phyloP scores from a whole-genome alignment of 805 yeast genomes.

The Candida railenensis region DNA sequence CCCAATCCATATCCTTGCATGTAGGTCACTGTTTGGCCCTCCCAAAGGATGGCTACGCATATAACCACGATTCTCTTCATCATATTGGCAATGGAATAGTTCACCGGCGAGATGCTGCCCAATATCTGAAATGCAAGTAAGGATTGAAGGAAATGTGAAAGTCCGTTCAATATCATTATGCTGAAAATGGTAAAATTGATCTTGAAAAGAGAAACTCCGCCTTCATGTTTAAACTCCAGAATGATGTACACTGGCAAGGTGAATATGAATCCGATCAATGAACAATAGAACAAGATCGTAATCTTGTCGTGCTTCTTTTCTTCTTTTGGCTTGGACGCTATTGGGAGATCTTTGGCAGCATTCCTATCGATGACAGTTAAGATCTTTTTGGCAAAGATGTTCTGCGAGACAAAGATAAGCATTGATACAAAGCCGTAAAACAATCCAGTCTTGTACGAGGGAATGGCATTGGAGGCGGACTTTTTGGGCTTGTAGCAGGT shows the following conservation, averaged over 20 bases:
- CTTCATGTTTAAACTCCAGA: conserved; percentile 43
- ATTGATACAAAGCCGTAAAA: conserved; percentile 53
- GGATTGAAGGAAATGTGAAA: conserved; percentile 70
- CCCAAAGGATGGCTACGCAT: conserved; percentile 63
- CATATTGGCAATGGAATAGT: conserved; percentile 77
- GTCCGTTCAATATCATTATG: conserved; percentile 59
- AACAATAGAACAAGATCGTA: conserved; percentile 70
- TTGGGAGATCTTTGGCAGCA: conserved; percentile 12
- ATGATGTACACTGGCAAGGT: conserved; percentile 68
- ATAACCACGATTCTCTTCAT: conserved; percentile 73
- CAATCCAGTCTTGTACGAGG: conserved; percentile 37
- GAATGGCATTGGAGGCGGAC: conserved; percentile 4
- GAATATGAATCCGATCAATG: conserved; percentile 62
- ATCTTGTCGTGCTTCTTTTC: conserved; percentile 60
- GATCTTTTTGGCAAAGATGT: conserved; percentile 75
- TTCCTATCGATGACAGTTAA: conserved; percentile 45
- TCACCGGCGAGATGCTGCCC: conserved; percentile 71
- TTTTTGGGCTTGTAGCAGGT: conserved; percentile 58
- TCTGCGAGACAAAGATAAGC: conserved; percentile 74
- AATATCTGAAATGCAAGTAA: conserved; percentile 74
- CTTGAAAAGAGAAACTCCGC: conserved; percentile 26
- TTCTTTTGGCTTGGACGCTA: conserved; percentile 9
- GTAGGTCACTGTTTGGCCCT: conserved; percentile 36
- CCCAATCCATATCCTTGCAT: conserved; percentile 35
- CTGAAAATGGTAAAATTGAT: conserved; percentile 28